phyloP scores from a whole-genome alignment of 1,284 basidiomycete genomes.

The Phaffia rhodozyma region DNA sequence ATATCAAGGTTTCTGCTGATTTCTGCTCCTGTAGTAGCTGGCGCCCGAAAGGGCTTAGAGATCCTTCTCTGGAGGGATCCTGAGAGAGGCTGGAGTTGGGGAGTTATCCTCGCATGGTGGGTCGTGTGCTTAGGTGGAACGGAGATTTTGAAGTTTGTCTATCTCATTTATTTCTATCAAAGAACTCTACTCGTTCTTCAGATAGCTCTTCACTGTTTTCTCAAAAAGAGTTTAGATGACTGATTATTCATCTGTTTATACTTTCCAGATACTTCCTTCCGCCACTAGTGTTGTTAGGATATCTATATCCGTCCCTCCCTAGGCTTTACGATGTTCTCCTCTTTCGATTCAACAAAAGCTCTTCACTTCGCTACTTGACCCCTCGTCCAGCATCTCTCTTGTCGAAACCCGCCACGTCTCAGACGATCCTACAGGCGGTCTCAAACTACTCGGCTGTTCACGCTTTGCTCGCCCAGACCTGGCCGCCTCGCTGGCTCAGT shows the following conservation, averaged over 20 bases:
- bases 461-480: slow-evolving; percentile 29
- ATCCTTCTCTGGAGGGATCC: slow-evolving; percentile 50
- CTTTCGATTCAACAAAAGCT: slow-evolving; percentile 40
- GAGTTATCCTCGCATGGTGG: slow-evolving; percentile 62
- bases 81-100: slow-evolving; percentile 53
- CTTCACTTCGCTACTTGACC: slow-evolving; percentile 31
- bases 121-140: slow-evolving; percentile 53
- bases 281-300: slow-evolving; percentile 23
- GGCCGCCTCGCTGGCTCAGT: slow-evolving; percentile 21
- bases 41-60: slow-evolving; percentile 42
- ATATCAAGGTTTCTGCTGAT: slow-evolving; percentile 34
- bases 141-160: slow-evolving; percentile 45
- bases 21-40: slow-evolving; percentile 45
- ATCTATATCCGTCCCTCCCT: slow-evolving; percentile 16
- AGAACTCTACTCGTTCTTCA: neutral
- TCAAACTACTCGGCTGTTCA: slow-evolving; percentile 34
- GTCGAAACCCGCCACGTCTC: slow-evolving; percentile 45
- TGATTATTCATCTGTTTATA: slow-evolving; percentile 9
- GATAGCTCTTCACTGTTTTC: slow-evolving; percentile 20
- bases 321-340: slow-evolving; percentile 26
- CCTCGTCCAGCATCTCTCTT: slow-evolving; percentile 25
- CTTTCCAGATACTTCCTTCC: slow-evolving; percentile 34
- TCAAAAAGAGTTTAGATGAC: slow-evolving; percentile 17
- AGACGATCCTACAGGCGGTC: slow-evolving; percentile 41
- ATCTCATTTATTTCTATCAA: neutral